Percentiles rank a stretch among this genome's conserved stretches.
Evolutionary conservation across 306 rosid species (phyloP).

Genomic region (Rosa lucieae): DNA sequence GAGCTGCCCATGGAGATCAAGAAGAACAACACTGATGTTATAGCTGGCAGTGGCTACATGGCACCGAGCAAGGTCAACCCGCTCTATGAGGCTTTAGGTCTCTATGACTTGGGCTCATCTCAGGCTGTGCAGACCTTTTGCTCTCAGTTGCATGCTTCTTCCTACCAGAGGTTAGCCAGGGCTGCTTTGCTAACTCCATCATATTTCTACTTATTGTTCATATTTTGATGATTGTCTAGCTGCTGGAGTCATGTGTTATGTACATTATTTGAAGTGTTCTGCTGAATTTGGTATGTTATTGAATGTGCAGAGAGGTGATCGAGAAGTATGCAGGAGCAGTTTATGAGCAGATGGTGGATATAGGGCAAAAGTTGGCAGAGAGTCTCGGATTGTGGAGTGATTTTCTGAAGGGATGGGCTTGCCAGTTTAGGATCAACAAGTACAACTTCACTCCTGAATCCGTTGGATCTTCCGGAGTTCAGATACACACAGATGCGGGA

Average conservation of each 20-base stretch:
- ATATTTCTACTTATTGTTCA: not conserved
- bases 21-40: slow-evolving; percentile 40
- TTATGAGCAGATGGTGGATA: slow-evolving; percentile 32
- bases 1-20: slow-evolving; percentile 61
- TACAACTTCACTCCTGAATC: slow-evolving; percentile 52
- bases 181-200: not conserved
- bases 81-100: slow-evolving; percentile 49
- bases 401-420: slow-evolving; percentile 49
- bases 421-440: slow-evolving; percentile 58
- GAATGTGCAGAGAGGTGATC: slow-evolving; percentile 23
- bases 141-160: slow-evolving; percentile 43
- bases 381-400: slow-evolving; percentile 37
- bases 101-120: slow-evolving; percentile 39
- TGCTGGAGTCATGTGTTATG: not conserved
- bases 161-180: slow-evolving; percentile 41
- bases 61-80: slow-evolving; percentile 40
- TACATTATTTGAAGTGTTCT: not conserved
- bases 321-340: slow-evolving; percentile 43
- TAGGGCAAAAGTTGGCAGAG: slow-evolving; percentile 44
- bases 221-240: not conserved
- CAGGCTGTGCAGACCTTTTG: slow-evolving; percentile 43
- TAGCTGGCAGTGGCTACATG: slow-evolving; percentile 52
- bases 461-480: slow-evolving; percentile 49
- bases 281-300: not conserved
- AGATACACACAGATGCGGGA: slow-evolving; percentile 55